Evolutionary conservation across 139 green algal genomes (phyloP).

Genomic region (Astrephomene gubernaculifera): DNA sequence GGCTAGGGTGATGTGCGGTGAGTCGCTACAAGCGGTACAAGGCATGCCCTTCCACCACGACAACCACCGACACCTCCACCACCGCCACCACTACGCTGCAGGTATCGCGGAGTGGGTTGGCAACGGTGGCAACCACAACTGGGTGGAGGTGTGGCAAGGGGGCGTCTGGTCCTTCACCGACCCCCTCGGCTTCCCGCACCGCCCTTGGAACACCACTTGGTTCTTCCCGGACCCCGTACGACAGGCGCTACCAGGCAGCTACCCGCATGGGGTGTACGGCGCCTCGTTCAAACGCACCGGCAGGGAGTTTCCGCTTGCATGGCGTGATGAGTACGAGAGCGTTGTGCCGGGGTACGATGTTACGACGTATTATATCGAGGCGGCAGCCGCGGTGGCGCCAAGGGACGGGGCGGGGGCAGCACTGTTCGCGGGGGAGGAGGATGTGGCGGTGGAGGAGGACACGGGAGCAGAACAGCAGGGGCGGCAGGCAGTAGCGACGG

Average conservation of each 20-base stretch:
- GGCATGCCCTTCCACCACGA: background rate
- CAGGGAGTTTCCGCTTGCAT: slow-evolving; percentile 52
- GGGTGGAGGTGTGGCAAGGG: slow-evolving; percentile 54
- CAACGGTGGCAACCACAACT: slow-evolving; percentile 17
- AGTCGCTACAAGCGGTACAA: background rate
- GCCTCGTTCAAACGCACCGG: slow-evolving; percentile 46
- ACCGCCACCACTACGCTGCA: background rate
- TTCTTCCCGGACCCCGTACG: slow-evolving; percentile 61
- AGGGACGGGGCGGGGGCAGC: too few species aligned
- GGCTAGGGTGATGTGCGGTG: background rate
- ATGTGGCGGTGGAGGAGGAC: too few species aligned
- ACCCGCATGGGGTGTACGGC: slow-evolving; percentile 53
- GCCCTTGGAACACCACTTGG: slow-evolving; percentile 54
- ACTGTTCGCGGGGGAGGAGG: too few species aligned
- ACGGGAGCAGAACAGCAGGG: too few species aligned
- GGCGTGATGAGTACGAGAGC: slow-evolving; percentile 30
- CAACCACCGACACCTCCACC: background rate
- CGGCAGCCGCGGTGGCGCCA: background rate
- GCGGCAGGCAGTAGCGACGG: too few species aligned
- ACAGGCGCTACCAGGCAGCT: slow-evolving; percentile 11
- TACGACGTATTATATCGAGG: slow-evolving; percentile 18
- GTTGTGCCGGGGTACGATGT: slow-evolving; percentile 14
- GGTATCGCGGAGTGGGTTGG: background rate
- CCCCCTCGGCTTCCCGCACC: slow-evolving; percentile 7
- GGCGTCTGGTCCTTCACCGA: slow-evolving; percentile 63